These are phyloP conservation scores for Ehretia macrophylla DNA, from an alignment of 257 asterid species.

Conservation along the genomic window DNA sequence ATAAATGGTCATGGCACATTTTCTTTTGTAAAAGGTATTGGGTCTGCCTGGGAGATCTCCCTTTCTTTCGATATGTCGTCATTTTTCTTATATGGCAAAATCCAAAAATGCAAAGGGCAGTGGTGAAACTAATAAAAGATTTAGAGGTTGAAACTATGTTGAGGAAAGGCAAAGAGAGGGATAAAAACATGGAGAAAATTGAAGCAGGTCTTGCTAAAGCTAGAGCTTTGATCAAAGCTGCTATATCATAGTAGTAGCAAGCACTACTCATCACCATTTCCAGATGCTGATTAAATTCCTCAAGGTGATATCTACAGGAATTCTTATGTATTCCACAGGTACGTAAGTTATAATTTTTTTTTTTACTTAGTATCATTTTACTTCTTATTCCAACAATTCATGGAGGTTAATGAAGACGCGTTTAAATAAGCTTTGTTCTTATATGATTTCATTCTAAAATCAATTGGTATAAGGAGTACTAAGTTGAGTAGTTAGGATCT, in stretches of 20 bases:
- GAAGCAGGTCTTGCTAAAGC: conserved; percentile 49
- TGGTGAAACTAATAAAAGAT: conserved; percentile 32
- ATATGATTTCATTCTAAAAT: too few species aligned
- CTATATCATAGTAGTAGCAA: conserved; percentile 26
- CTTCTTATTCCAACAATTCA: too few species aligned
- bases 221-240: conserved; percentile 41
- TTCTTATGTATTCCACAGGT: conserved; percentile 52
- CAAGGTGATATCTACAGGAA: conserved; percentile 50
- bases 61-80: neutral
- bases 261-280: neutral
- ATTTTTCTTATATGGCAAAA: conserved; percentile 26
- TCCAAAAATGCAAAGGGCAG: conserved; percentile 47
- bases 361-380: too few species aligned
- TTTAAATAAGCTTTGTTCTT: too few species aligned
- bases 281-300: conserved; percentile 41
- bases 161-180: conserved; percentile 36
- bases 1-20: too few species aligned
- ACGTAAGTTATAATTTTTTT: neutral
- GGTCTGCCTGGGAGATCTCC: neutral
- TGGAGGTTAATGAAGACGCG: too few species aligned
- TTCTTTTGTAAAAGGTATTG: neutral
- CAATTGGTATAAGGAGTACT: too few species aligned
- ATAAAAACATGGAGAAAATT: conserved; percentile 33
- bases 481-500: too few species aligned
- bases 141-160: conserved; percentile 30